A percentile compares a stretch with the other conserved stretches of the same genome.
Conservation (phyloP, 352 stramenopile species). For the Phytophthora fragariaefolia region DNA sequence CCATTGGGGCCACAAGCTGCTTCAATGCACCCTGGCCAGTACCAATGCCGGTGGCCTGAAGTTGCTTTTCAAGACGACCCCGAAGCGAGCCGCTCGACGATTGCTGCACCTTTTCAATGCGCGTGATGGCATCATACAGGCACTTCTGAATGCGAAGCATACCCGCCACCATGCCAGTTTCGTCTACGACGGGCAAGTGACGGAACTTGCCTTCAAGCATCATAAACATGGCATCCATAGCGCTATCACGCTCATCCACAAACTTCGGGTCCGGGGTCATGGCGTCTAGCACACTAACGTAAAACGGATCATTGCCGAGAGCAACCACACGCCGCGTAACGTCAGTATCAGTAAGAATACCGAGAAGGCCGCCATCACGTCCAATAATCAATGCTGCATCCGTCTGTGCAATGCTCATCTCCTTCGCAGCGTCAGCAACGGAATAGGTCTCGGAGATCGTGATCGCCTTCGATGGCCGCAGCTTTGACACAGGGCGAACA, state of each 20-base stretch:
- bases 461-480: conserved; percentile 90
- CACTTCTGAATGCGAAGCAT: conserved; percentile 99
- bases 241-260: conserved; percentile 88
- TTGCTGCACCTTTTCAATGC: conserved; percentile 93
- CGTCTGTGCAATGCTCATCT: conserved; percentile 91
- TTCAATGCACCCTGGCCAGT: conserved; percentile 71
- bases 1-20: conserved; percentile 81
- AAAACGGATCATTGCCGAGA: conserved; percentile 84
- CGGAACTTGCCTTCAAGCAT: conserved; percentile 95
- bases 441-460: conserved; percentile 87
- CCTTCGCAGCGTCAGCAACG: conserved; percentile 89
- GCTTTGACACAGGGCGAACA: conserved; percentile 91
- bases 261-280: conserved; percentile 92
- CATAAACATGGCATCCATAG: conserved; percentile 92
- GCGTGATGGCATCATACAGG: conserved; percentile 97
- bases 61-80: conserved; percentile 80
- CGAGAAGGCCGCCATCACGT: conserved; percentile 87
- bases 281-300: conserved; percentile 82
- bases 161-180: conserved; percentile 91
- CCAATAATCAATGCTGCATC: conserved; percentile 95
- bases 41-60: conserved; percentile 67
- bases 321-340: conserved; percentile 87
- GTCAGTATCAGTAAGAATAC: conserved; percentile 96
- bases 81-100: conserved; percentile 74
- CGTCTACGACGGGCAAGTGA: conserved; percentile 96